Conservation (phyloP, 1,284 basidiomycete species). For the Sporisorium graminicola region DNA sequence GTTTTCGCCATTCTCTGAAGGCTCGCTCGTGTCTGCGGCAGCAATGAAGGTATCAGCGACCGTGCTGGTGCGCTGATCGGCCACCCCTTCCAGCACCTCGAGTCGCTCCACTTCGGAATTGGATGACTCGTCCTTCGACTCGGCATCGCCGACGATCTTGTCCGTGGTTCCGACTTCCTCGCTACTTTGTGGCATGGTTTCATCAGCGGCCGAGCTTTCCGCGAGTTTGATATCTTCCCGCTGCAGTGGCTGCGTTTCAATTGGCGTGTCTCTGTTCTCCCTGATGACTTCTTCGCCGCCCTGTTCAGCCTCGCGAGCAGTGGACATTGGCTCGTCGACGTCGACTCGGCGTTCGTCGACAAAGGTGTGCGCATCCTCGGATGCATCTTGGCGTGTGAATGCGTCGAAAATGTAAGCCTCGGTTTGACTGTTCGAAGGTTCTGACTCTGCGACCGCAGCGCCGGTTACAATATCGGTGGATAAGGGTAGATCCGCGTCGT, state of each 20-base stretch:
- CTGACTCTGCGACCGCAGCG: neutral
- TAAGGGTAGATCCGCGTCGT: neutral
- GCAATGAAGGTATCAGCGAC: neutral
- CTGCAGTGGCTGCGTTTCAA: neutral
- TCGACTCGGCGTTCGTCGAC: neutral
- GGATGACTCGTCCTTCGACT: neutral
- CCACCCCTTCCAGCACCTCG: neutral
- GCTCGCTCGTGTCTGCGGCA: neutral
- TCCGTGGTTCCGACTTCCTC: neutral
- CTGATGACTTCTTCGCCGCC: neutral
- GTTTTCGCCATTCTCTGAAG: neutral
- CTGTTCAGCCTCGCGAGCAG: neutral
- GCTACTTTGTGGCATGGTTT: neutral
- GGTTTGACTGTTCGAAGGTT: conserved; percentile 4
- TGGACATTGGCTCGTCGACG: neutral
- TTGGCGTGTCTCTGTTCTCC: neutral
- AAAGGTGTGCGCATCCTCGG: conserved; percentile 3
- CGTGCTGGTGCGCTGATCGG: neutral
- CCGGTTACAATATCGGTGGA: neutral
- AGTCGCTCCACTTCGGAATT: neutral
- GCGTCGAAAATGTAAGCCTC: conserved; percentile 36
- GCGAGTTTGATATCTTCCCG: neutral
- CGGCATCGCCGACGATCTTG: neutral
- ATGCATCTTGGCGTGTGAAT: conserved; percentile 29
- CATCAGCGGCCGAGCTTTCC: neutral